These are phyloP conservation scores for Nymphaea thermarum DNA, from an alignment of 164 flowering plant species.

Conservation along the genomic window DNA sequence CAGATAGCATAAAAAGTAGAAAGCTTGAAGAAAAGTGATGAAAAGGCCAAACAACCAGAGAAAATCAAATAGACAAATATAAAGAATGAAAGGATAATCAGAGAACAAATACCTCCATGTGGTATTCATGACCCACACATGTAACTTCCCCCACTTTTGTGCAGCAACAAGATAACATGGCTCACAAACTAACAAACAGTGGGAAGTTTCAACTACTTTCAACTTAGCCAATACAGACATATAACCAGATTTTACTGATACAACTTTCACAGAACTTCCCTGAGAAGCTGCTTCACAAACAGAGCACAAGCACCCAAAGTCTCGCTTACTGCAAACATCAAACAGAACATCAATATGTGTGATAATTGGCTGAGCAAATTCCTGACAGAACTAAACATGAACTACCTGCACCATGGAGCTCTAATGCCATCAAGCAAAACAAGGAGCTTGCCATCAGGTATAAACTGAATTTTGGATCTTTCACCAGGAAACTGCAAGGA, in stretches of 20 bases:
- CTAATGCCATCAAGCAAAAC: conserved; percentile 45
- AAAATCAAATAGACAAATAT: not conserved
- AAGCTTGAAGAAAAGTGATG: no score
- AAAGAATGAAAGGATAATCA: not conserved
- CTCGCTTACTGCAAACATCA: conserved; percentile 39
- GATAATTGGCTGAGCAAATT: not conserved
- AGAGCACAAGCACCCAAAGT: conserved; percentile 47
- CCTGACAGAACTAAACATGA: not conserved
- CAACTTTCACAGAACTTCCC: conserved; percentile 59
- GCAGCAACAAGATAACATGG: conserved; percentile 56
- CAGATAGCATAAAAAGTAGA: no score
- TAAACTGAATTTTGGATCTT: conserved; percentile 50
- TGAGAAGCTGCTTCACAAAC: conserved; percentile 38
- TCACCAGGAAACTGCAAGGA: conserved; percentile 38
- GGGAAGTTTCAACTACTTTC: conserved; percentile 25
- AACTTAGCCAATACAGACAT: conserved; percentile 43
- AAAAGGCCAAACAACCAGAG: not conserved
- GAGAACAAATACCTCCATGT: conserved; percentile 60
- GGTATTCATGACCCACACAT: conserved; percentile 74
- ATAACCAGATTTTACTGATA: conserved; percentile 55
- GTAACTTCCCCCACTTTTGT: conserved; percentile 63
- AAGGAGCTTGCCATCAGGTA: conserved; percentile 63
- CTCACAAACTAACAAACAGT: conserved; percentile 68
- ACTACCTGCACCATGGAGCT: conserved; percentile 84
- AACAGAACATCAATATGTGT: not conserved